Percentiles rank a stretch among this genome's conserved stretches.
Conservation (phyloP, 164 flowering plant species). For the Chimonanthus praecox region DNA sequence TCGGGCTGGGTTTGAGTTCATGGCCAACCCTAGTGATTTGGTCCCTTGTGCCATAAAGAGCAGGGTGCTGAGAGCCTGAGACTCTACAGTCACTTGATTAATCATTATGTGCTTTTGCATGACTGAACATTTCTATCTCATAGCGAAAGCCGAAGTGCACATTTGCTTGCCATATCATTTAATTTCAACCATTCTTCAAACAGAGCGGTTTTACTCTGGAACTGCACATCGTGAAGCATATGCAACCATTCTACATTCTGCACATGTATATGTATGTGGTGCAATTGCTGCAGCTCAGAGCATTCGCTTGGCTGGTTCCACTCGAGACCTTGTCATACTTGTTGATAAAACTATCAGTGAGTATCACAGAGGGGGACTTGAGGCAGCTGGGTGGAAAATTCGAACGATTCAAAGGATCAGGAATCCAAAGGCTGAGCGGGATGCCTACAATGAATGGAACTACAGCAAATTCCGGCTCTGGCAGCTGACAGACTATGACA, state of each 20-base stretch:
- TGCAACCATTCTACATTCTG: constrained; percentile 60
- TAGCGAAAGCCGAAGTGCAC: not conserved
- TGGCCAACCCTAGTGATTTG: too few relatives aligned
- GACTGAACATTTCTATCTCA: not conserved
- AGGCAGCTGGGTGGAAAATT: constrained; percentile 58
- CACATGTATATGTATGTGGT: constrained; percentile 55
- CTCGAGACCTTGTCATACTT: constrained; percentile 50
- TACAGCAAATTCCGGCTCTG: constrained; percentile 94
- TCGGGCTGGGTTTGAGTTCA: too few relatives aligned
- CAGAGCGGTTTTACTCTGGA: constrained; percentile 30
- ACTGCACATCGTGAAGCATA: constrained; percentile 44
- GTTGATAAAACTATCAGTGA: constrained; percentile 50
- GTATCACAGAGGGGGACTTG: constrained; percentile 46
- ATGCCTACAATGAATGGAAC: constrained; percentile 93
- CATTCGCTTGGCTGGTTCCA: constrained; percentile 51
- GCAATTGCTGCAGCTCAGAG: constrained; percentile 67
- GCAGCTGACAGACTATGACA: constrained; percentile 92
- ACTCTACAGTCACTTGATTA: too few relatives aligned
- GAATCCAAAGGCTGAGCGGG: constrained; percentile 58
- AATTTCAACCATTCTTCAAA: not conserved
- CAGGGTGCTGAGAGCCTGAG: too few relatives aligned
- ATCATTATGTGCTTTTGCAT: not conserved
- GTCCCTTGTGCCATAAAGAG: too few relatives aligned
- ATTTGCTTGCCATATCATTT: not conserved
- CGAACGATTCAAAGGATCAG: constrained; percentile 49